phyloP scores from a whole-genome alignment of 176 grass and related monocot genomes.

The Hordeum marinum region DNA sequence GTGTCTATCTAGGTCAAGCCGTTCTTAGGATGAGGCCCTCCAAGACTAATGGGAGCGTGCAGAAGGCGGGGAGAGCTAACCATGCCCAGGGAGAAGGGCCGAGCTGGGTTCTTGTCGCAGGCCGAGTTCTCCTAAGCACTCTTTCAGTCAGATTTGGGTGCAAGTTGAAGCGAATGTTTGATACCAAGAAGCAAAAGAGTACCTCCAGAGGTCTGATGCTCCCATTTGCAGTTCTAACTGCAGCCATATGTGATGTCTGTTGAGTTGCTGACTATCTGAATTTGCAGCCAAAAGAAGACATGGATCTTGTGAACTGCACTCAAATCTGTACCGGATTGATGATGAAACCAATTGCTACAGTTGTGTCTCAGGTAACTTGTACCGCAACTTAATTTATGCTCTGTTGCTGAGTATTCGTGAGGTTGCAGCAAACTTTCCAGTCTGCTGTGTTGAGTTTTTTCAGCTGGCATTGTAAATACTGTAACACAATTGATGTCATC shows the following conservation, averaged over 20 bases:
- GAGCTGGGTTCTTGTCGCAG: conserved; percentile 76
- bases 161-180: conserved; percentile 65
- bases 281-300: conserved; percentile 51
- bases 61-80: conserved; percentile 37
- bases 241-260: conserved; percentile 7
- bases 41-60: conserved; percentile 42
- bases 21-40: conserved; percentile 53
- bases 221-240: neutral
- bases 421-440: neutral
- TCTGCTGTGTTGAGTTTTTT: neutral
- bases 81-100: conserved; percentile 49
- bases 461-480: neutral
- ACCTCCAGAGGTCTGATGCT: conserved; percentile 46
- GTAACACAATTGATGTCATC: neutral
- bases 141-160: conserved; percentile 71
- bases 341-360: conserved; percentile 50
- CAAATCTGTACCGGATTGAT: conserved; percentile 58
- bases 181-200: conserved; percentile 44
- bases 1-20: conserved; percentile 20
- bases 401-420: neutral
- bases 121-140: conserved; percentile 66
- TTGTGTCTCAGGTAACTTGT: conserved; percentile 53
- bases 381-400: neutral
- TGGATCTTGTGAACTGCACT: conserved; percentile 51
- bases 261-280: neutral